Evolutionary conservation across 768 basidiomycete genomes (phyloP), one percentile per base, ranked within the genome.

Genomic region (Leccinum variicolor): DNA sequence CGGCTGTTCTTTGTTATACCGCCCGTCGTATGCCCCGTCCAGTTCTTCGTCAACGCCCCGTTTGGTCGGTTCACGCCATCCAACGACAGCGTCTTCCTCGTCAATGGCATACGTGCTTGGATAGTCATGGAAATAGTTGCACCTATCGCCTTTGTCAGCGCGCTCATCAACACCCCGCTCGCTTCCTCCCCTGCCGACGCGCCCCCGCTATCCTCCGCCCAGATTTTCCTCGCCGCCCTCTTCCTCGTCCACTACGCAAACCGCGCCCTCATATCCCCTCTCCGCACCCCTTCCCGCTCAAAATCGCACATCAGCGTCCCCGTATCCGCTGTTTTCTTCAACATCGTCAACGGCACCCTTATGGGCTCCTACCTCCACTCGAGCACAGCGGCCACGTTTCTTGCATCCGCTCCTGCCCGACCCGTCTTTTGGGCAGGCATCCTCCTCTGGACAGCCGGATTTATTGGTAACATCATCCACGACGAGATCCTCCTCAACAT

Each of bases 401-500:
- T 85, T 45, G 57, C 59, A 0, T 62, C 60, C 8, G 70, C 75
- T 6, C 66, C 68, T 29, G 31, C 56, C 13, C 73, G 74, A 7
- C 70, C 79, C 15, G 66, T 64, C 1, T 94, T 93, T 74, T 86
- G 84, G 76, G 36, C 73, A 4, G 91, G 90, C 3, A 66, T 90
- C 13, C 65, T 57, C 1, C 65, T 94, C 3, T 98, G 92, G 89
- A 76, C 77, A 0, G 33, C 75, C 0, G 96, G 96, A 0, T 80
- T 94, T 45, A 74, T 68, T 0, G 91, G 92, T 0, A 98, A 98
- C 72, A 76, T 97, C 31, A 76, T 81, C 33, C 94, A 97, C 71
- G 96, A 98, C 74, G 94, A 97, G 69, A 80, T 98, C 28, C 83
- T 98, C 9, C 79, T 93, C 66, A 78, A 88, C 64, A 84, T 98